Evolutionary conservation across 345 rosid genomes (phyloP).

Genomic region (Erucastrum elatum): DNA sequence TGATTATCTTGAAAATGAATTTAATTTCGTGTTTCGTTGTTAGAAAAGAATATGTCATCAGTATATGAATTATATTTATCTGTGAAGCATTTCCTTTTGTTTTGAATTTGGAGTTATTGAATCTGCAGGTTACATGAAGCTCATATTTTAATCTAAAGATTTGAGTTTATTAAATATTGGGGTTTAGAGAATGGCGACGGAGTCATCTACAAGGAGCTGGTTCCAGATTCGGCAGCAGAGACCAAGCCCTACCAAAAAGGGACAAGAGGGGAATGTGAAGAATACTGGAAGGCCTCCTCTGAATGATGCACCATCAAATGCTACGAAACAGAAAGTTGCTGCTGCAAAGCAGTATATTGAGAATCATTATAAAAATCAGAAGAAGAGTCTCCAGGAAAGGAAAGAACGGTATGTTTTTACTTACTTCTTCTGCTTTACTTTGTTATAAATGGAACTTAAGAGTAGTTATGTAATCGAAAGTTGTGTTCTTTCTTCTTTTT

Average conservation of each 20-base stretch:
- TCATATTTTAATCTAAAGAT: background rate
- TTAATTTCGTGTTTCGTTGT: too few species aligned
- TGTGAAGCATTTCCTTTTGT: background rate
- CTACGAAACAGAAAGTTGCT: slow-evolving; percentile 49
- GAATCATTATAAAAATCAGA: slow-evolving; percentile 50
- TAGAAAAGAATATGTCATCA: too few species aligned
- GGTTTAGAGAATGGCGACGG: slow-evolving; percentile 42
- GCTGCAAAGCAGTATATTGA: slow-evolving; percentile 50
- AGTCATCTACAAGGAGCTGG: slow-evolving; percentile 49
- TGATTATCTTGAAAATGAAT: too few species aligned
- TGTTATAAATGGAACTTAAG: slow-evolving; percentile 5
- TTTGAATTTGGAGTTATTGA: background rate
- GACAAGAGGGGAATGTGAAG: slow-evolving; percentile 41
- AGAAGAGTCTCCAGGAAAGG: slow-evolving; percentile 51
- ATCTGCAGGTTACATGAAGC: slow-evolving; percentile 19
- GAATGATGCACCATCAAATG: slow-evolving; percentile 46
- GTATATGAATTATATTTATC: background rate
- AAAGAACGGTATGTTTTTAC: slow-evolving; percentile 42
- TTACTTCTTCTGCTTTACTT: too few species aligned
- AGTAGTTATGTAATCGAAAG: background rate
- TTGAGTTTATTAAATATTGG: slow-evolving; percentile 13
- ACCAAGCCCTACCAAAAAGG: slow-evolving; percentile 40
- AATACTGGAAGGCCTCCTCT: slow-evolving; percentile 40
- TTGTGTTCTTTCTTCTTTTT: background rate
- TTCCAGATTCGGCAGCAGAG: slow-evolving; percentile 46